Evolutionary conservation across 257 asterid species (phyloP).

Genomic region (Anisodus acutangulus): DNA sequence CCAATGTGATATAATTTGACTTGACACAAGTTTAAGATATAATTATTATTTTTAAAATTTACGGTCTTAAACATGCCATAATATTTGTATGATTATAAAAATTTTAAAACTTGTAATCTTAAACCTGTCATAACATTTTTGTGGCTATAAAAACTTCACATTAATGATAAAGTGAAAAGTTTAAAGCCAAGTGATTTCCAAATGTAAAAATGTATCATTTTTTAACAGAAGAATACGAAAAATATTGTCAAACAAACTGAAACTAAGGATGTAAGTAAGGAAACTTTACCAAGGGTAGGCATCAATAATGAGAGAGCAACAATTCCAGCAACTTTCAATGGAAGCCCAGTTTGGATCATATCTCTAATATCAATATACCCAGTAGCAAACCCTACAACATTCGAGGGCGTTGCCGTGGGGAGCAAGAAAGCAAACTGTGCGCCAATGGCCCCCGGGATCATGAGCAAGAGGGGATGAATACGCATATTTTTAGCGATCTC

Average conservation of each 20-base stretch:
- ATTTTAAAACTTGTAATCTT: no score
- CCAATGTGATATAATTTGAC: background rate
- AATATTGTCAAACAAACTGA: background rate
- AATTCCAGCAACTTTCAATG: constrained; percentile 65
- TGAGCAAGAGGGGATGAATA: constrained; percentile 68
- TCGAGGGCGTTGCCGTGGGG: constrained; percentile 90
- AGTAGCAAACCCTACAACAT: constrained; percentile 79
- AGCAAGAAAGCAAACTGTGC: constrained; percentile 70
- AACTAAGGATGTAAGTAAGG: background rate
- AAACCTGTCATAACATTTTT: no score
- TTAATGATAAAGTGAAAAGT: no score
- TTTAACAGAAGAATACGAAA: no score
- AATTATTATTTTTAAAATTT: background rate
- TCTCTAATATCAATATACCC: constrained; percentile 75
- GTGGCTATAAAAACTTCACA: no score
- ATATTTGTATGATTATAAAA: background rate
- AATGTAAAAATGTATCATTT: no score
- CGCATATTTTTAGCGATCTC: constrained; percentile 68
- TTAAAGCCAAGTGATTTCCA: no score
- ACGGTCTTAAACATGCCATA: background rate
- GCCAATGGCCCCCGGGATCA: constrained; percentile 80
- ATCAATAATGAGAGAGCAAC: constrained; percentile 60
- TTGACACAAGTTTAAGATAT: background rate
- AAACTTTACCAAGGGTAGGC: constrained; percentile 85
- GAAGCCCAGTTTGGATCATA: constrained; percentile 67